Conservation (phyloP, 352 stramenopile species). For the Pythium apleroticum region DNA sequence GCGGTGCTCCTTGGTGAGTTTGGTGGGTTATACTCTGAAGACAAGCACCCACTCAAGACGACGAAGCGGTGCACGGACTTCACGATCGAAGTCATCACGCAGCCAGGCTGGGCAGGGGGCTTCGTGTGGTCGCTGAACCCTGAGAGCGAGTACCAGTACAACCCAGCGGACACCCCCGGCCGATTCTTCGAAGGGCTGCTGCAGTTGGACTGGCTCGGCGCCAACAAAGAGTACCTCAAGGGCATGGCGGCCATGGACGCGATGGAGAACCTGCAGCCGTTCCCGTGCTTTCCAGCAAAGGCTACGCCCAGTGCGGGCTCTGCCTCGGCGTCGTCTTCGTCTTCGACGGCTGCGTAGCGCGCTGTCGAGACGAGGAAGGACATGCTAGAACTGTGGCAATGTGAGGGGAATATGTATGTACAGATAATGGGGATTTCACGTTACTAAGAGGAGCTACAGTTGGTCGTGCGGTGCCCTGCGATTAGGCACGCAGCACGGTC, state of each 20-base stretch:
- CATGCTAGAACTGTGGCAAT: too few relatives aligned
- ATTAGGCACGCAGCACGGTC: conserved; percentile 14
- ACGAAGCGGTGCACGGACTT: conserved; percentile 57
- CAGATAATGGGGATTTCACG: not conserved
- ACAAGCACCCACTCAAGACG: conserved; percentile 54
- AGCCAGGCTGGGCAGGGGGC: conserved; percentile 44
- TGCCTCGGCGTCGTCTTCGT: not conserved
- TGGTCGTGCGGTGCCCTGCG: not conserved
- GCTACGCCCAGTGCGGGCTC: not conserved
- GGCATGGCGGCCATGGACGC: conserved; percentile 49
- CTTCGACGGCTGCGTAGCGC: not conserved
- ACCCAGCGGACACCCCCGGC: conserved; percentile 36
- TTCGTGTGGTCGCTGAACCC: conserved; percentile 79
- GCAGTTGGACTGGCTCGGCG: conserved; percentile 50
- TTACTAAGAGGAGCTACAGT: not conserved
- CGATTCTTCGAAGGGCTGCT: conserved; percentile 51
- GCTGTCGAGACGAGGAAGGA: not conserved
- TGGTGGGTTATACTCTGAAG: conserved; percentile 53
- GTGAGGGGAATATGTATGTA: not conserved
- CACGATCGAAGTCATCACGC: conserved; percentile 58
- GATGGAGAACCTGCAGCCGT: conserved; percentile 40
- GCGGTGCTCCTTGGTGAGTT: conserved; percentile 66
- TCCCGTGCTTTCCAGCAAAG: conserved; percentile 47
- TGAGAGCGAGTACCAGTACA: conserved; percentile 66
- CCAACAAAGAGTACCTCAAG: conserved; percentile 45